Base-by-base conservation (phyloP, 495 filamentous ascomycete species). In the Staphylotrichum longicolle region DNA sequence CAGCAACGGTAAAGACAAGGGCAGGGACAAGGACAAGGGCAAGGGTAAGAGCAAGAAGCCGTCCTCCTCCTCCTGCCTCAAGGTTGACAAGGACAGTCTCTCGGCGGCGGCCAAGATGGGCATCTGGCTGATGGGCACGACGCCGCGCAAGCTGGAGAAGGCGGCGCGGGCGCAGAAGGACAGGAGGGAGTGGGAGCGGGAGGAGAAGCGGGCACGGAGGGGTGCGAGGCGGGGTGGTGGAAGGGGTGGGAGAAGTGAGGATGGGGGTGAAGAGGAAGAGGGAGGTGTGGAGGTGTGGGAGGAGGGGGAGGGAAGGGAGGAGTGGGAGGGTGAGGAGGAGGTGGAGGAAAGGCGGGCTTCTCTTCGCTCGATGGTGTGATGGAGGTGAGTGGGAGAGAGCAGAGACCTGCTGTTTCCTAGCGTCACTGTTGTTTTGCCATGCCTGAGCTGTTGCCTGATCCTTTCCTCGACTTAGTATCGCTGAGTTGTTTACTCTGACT, bases 81-180 rank as follows among this genome's bases (percentile, higher is more conserved):
- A 40, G 4, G 0, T 53, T 3, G 40, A 60, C 40, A 5, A 7
- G 3, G 1, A 4, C 12, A 30, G 7, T 7, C 27, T 60, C 14
- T 27, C 48, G 0, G 5, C 41, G 5, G n/a, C 14, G 14, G 41
- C 30, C 0, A 27, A 41, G 8, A 7, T 52, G 6, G 58, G 48
- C 27, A 5, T 60, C 30, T 60, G 30, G 27, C 9, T 60, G 39
- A 60, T 60, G 58, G 49, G 58, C 1, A 54, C 58, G n/a, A 53
- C 58, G 12, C 58, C 48, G 0, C 0, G 14, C 12, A 27, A 40
- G 40, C 30, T 57, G 35, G 39, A 45, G 39, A 35, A 14, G 32
- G 60, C 46, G 27, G 47, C 45, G 39, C 39, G n/a, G 39, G 12
- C 3, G 39, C 11, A 9, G 27, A 15, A 15, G 58, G 39, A 46